phyloP scores from a whole-genome alignment of 2,329 filamentous ascomycete species.

The Calonectria pauciramosa region DNA sequence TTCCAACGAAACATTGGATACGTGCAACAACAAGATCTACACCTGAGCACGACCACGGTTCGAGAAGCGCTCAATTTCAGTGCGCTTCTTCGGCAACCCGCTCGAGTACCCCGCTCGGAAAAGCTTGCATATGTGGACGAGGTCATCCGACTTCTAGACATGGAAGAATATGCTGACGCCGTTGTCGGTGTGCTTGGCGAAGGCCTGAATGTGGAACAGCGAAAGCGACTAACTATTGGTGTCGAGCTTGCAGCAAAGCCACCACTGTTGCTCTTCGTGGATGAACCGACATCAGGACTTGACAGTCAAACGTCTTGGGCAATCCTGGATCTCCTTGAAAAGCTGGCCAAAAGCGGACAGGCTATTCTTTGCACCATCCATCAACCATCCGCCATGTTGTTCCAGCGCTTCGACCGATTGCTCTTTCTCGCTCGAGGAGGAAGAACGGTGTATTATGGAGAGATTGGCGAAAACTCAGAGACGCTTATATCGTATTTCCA shows the following conservation, averaged over 20 bases:
- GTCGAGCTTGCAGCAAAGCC: slow-evolving; percentile 97
- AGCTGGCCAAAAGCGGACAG: slow-evolving; percentile 88
- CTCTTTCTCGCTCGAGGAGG: slow-evolving; percentile 83
- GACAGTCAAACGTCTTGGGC: slow-evolving; percentile 95
- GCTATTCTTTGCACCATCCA: slow-evolving; percentile 97
- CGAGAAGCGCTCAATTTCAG: slow-evolving; percentile 90
- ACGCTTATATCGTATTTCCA: slow-evolving; percentile 82
- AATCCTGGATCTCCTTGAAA: slow-evolving; percentile 88
- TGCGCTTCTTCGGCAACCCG: slow-evolving; percentile 86
- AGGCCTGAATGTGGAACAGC: slow-evolving; percentile 80
- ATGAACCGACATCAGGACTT: slow-evolving; percentile 94
- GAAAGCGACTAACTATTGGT: slow-evolving; percentile 88
- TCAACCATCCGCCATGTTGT: slow-evolving; percentile 94
- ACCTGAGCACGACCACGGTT: slow-evolving; percentile 86
- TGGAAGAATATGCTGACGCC: slow-evolving; percentile 91
- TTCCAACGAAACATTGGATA: slow-evolving; percentile 96
- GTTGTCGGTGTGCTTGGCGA: slow-evolving; percentile 91
- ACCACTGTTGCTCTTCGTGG: slow-evolving; percentile 88
- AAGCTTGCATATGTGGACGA: slow-evolving; percentile 93
- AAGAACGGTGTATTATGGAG: slow-evolving; percentile 84
- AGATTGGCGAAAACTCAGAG: slow-evolving; percentile 79
- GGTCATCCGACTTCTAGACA: slow-evolving; percentile 90
- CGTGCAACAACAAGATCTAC: slow-evolving; percentile 92
- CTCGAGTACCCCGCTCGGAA: slow-evolving; percentile 76
- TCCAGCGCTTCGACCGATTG: slow-evolving; percentile 89